These are phyloP conservation scores for Pisolithus sp. DNA, from an alignment of 768 basidiomycete species.

Conservation along the genomic window DNA sequence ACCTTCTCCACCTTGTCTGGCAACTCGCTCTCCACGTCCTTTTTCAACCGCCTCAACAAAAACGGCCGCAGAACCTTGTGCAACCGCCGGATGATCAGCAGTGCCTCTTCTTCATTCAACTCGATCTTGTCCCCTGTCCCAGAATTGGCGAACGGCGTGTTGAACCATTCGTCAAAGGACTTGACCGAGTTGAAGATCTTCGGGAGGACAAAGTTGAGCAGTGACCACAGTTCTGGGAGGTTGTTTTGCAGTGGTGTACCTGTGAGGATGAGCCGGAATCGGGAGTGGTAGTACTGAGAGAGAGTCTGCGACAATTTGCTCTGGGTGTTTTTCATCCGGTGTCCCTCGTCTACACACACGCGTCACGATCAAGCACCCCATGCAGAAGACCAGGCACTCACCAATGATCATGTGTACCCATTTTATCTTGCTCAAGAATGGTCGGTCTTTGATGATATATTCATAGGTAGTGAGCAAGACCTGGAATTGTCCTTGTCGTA, in stretches of 20 bases:
- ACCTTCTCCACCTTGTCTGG: constrained; percentile 98
- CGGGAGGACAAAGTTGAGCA: constrained; percentile 91
- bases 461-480: constrained; percentile 93
- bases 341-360: constrained; percentile 70
- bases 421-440: constrained; percentile 80
- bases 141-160: constrained; percentile 98
- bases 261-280: constrained; percentile 89
- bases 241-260: constrained; percentile 97
- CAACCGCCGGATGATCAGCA: constrained; percentile 92
- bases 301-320: constrained; percentile 87
- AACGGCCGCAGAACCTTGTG: constrained; percentile 96
- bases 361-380: constrained; percentile 1
- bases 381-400: constrained; percentile 23
- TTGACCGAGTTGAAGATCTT: constrained; percentile 99
- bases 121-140: constrained; percentile 97
- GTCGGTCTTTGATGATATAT: constrained; percentile 97
- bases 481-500: constrained; percentile 80
- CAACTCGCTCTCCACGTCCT: constrained; percentile 92
- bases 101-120: constrained; percentile 98
- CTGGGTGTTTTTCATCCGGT: constrained; percentile 96
- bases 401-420: constrained; percentile 99
- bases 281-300: constrained; percentile 87
- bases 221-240: constrained; percentile 90
- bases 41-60: constrained; percentile 87
- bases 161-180: constrained; percentile 99